Base-by-base conservation (phyloP, 2,329 filamentous ascomycete species). In the Cordyceps cateniannulata region DNA sequence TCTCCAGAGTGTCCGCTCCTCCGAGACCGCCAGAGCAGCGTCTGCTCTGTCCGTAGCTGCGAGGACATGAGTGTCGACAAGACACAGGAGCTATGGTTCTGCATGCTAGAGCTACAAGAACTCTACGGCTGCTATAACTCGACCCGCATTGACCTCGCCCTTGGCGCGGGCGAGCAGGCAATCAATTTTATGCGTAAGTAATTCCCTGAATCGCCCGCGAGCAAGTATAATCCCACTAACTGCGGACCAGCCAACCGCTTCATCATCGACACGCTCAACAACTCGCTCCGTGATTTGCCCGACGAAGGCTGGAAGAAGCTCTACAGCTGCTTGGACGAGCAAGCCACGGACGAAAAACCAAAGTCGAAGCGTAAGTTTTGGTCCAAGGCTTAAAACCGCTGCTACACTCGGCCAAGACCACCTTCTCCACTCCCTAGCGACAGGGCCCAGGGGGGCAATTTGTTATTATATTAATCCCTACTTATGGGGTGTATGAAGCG, bases 101-200 rank as follows among this genome's bases (percentile, higher is more conserved):
- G 78, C 64, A 81, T 81, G 79, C 71, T 81, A 2, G 73, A 76
- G 52, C 70, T 81, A 9, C 79, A 81, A 66, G 70, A 72, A 62
- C 72, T 69, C 5, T 81, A 78, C 57, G 75, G 75, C 6, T 81
- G 79, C 69, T 81, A 81, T 64, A 79, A 76, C 29, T 81, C 78
- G 20, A 76, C 78, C 16, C 69, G 79, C 35, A 79, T 81, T 66
- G 76, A 78, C 53, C 71, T 80, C 47, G 79, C 79, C 0, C 67
- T 79, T 16, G 73, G 73, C 47, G 75, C 76, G 0, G 74, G 75
- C 24, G 73, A 77, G 5, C 67, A 73, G 9, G 75, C 71, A 14
- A 58, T 75, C 10, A 67, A 72, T 53, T 63, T 80, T 22, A 77
- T 79, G 73, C 79, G 79, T 81, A 70, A 18, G 55, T 25, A 14